These are phyloP conservation scores for Zhuliangozyma blackwelliae DNA, from an alignment of 1,139 yeast genomes.

Conservation along the genomic window DNA sequence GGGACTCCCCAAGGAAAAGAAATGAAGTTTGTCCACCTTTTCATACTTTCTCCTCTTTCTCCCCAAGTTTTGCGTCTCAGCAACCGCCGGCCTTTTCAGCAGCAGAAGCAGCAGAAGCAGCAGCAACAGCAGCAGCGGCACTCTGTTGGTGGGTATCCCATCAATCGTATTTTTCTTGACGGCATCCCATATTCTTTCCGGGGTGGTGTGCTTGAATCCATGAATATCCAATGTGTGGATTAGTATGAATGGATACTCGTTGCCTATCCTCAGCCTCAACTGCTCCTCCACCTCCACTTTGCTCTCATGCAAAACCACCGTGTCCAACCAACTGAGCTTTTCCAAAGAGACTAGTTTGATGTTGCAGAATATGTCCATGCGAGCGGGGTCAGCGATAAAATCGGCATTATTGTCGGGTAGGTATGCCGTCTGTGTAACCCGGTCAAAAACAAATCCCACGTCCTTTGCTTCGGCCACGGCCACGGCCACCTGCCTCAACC, in stretches of 20 bases:
- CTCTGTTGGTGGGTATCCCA: conserved; percentile 7
- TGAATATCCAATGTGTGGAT: conserved; percentile 1
- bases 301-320: no score
- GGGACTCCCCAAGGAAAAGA: conserved; percentile 23
- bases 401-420: conserved; percentile 14
- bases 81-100: conserved; percentile 5
- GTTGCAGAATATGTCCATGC: conserved; percentile 13
- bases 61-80: conserved; percentile 6
- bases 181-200: conserved; percentile 9
- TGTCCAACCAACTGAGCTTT: conserved; percentile 4
- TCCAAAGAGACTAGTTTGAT: conserved; percentile 9
- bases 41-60: conserved; percentile 31
- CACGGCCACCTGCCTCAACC: conserved; percentile 18
- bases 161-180: conserved; percentile 5
- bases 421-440: conserved; percentile 5
- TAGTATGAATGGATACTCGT: conserved; percentile 5
- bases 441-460: conserved; percentile 20
- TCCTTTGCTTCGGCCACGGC: conserved; percentile 14
- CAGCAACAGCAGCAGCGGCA: conserved; percentile 2
- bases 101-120: no score
- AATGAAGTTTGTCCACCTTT: conserved; percentile 29
- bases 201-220: conserved; percentile 3
- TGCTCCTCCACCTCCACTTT: conserved; percentile 12
- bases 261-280: conserved; percentile 12
- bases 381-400: conserved; percentile 13